phyloP scores from a whole-genome alignment of 495 filamentous ascomycete genomes.

The Neurospora sp. region DNA sequence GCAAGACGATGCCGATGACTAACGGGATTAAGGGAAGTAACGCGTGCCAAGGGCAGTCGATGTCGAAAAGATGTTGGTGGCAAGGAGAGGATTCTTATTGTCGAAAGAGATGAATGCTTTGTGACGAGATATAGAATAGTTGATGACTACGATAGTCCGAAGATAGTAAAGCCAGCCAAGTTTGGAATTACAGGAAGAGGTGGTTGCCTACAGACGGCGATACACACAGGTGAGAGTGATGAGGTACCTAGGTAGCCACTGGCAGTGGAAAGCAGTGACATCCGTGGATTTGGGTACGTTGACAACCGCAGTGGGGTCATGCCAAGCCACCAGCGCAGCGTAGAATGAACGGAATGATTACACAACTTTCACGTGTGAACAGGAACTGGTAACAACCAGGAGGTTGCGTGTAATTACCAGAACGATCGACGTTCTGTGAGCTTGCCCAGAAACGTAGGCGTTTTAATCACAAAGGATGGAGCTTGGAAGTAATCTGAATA shows the following conservation, averaged over 20 bases:
- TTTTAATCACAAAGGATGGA: neutral
- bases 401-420: neutral
- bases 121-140: neutral
- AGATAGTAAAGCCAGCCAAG: neutral
- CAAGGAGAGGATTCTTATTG: neutral
- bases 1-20: neutral
- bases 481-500: neutral
- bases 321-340: neutral
- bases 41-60: neutral
- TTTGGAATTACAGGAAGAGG: neutral
- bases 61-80: neutral
- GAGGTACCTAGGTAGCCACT: neutral
- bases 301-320: neutral
- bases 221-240: neutral
- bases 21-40: neutral
- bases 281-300: neutral
- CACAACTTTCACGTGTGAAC: neutral
- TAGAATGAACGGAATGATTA: neutral
- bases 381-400: neutral
- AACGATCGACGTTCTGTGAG: neutral
- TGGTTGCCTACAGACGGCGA: neutral
- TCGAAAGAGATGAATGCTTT: neutral
- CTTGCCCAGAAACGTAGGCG: neutral
- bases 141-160: neutral
- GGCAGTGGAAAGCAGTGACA: neutral